Conservation (phyloP, 352 stramenopile genomes). For the Thraustochytrium sp. region DNA sequence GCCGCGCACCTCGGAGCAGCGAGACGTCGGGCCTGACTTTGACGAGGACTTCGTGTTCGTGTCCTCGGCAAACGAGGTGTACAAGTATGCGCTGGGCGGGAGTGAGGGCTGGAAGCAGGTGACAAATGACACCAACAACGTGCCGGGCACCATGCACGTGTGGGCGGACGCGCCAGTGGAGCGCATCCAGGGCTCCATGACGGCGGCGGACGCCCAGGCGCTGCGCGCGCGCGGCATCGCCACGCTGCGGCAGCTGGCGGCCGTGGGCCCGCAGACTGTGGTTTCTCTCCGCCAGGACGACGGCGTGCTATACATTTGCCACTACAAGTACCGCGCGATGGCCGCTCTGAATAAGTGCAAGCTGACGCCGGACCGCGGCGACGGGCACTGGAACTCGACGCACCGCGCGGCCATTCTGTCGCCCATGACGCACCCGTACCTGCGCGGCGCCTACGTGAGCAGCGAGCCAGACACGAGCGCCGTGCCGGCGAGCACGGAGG, state of each 20-base stretch:
- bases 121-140: constrained; percentile 27
- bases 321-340: constrained; percentile 54
- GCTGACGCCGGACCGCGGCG: constrained; percentile 38
- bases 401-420: constrained; percentile 50
- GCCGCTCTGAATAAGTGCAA: constrained; percentile 62
- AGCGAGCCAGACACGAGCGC: neutral
- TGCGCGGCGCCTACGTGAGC: neutral
- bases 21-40: constrained; percentile 4
- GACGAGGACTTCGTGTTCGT: constrained; percentile 38
- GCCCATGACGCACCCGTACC: constrained; percentile 51
- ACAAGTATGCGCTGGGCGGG: constrained; percentile 11
- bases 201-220: constrained; percentile 53
- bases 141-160: constrained; percentile 3
- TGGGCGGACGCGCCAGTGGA: constrained; percentile 15
- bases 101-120: neutral
- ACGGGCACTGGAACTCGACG: constrained; percentile 20
- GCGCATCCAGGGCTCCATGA: constrained; percentile 51
- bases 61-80: neutral
- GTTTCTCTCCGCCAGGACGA: constrained; percentile 62
- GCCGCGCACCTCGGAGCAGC: constrained; percentile 20
- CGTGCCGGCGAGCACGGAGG: neutral
- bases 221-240: constrained; percentile 63
- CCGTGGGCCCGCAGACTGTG: constrained; percentile 56
- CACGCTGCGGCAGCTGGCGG: constrained; percentile 70
- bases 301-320: constrained; percentile 59